Evolutionary conservation across 2,329 filamentous ascomycete species (phyloP), one percentile per base, ranked within the genome.

Genomic region (Lasiodiplodia hormozganensis): DNA sequence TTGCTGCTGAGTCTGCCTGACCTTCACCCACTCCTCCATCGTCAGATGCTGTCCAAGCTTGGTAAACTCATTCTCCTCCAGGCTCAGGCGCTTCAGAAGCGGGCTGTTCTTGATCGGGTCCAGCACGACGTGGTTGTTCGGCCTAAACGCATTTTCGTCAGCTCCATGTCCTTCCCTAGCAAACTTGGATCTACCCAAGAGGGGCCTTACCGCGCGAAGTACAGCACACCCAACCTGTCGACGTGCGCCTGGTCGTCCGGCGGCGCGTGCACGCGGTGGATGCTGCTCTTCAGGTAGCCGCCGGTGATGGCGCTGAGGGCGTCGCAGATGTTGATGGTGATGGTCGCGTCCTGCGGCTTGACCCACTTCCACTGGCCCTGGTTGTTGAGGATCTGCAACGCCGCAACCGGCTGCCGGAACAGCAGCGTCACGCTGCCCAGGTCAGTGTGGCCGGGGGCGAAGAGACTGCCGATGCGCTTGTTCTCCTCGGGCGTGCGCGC

Each of bases 341-440:
- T 82, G 25, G 76, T 80, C 1, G 74, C 79, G 3, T 80, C 79
- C 68, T 81, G 76, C 1, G 80, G 76, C 64, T 74, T 74, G 1
- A 82, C 80, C 76, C 78, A 82, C 18, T 78, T 81, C 81, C 81
- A 82, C n/a, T 76, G 73, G 58, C 49, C 82, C 76, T 62, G 73
- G 72, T 47, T 73, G 72, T 49, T 69, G 28, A 75, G 83, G 31
- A 89, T 86, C 71, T 89, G 87, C 1, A 89, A 79, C 0, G 83
- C 86, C 0, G 86, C 85, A 0, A 89, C 84, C 0, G 87, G 87
- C 70, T 89, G 87, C 0, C 86, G 80, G 78, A 89, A 88, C 0
- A 89, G 80, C 3, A 89, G 77, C 0, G 87, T 88, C 0, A 88
- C 79, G 0, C 84, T 85, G 0, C 86, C 86, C 0, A 88, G 76